phyloP scores from a whole-genome alignment of 1,284 basidiomycete species.

The Pascua guehoae region DNA sequence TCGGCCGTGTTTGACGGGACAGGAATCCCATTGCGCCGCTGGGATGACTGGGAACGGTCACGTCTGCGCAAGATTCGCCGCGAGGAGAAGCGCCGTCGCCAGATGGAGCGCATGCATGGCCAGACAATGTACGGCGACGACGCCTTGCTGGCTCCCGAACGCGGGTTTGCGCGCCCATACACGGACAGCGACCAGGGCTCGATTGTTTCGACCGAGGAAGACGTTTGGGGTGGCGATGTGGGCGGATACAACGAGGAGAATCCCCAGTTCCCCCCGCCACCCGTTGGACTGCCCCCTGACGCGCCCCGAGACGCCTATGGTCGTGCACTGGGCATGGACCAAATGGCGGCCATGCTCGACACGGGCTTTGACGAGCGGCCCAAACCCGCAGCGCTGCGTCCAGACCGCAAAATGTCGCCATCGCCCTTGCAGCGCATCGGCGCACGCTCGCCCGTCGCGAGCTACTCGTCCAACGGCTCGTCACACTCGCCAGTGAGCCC shows the following conservation, averaged over 20 bases:
- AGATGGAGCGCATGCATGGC: constrained; percentile 64
- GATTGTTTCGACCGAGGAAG: constrained; percentile 81
- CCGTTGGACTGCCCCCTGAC: constrained; percentile 62
- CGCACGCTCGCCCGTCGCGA: background rate
- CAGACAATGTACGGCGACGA: constrained; percentile 51
- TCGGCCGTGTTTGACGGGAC: constrained; percentile 57
- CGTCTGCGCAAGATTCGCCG: constrained; percentile 84
- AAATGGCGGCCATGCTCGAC: constrained; percentile 85
- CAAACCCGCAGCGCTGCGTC: constrained; percentile 14
- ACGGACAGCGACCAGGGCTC: constrained; percentile 60
- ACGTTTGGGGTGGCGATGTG: constrained; percentile 72
- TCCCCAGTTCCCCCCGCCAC: constrained; percentile 72
- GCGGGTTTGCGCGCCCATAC: constrained; percentile 33
- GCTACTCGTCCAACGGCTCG: background rate
- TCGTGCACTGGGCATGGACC: constrained; percentile 59
- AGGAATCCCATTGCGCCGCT: constrained; percentile 81
- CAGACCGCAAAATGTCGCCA: constrained; percentile 20
- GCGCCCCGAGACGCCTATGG: constrained; percentile 14
- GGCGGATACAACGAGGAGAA: constrained; percentile 77
- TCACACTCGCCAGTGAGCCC: no score
- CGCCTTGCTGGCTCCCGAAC: constrained; percentile 49
- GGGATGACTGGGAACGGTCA: constrained; percentile 99
- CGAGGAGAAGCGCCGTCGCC: constrained; percentile 76
- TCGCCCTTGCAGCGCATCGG: constrained; percentile 26
- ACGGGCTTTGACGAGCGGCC: constrained; percentile 71